Evolutionary conservation across 164 flowering plant genomes (phyloP), one percentile per base, ranked within the genome.

Genomic region (Cinnamomum micranthum): DNA sequence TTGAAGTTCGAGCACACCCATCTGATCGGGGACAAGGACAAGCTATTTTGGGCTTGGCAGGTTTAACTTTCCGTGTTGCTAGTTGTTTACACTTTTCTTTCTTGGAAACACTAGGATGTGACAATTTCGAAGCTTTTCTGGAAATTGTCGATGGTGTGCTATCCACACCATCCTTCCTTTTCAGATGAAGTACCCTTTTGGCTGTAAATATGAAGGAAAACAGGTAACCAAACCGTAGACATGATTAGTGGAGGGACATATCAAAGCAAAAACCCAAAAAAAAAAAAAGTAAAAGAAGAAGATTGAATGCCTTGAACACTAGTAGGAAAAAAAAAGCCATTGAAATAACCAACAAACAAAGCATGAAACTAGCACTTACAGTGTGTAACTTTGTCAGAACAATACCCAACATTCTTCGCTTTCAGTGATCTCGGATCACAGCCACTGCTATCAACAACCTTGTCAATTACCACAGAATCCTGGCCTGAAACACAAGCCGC

Each of bases 1-100:
- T 88, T 63, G 98, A 94, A 74, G 86, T 75, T 59, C 99, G 85
- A 50, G 99, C 98, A 88, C 99, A 96, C n/a, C 97, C 98, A 85
- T 82, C 82, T 58, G 99, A 93, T 67, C 64, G 83, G 4, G 94
- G 95, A 69, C 88, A 88, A 25, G 78, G 71, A 70, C 71, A 81
- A 50, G 50, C 74, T 55, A 24, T 70, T 73, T 77, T 84, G 62
- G 77, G 78, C 79, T 85, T 88, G 51, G 75, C 68, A 31, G 77
- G 71, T 67, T 87, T 84, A 19, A 66, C 81, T 77, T 84, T 88
- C 69, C n/a, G 25, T 20, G 72, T 74, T 22, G 76, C 78, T 76
- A 66, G 76, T 71, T 78, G 79, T 64, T 68, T 82, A 55, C 27
- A 62, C 6, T 76, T 60, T 68, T 72, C 80, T 73, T 86, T 82